phyloP scores from a whole-genome alignment of 108 stramenopile species.

The Thalassiosira profunda region DNA sequence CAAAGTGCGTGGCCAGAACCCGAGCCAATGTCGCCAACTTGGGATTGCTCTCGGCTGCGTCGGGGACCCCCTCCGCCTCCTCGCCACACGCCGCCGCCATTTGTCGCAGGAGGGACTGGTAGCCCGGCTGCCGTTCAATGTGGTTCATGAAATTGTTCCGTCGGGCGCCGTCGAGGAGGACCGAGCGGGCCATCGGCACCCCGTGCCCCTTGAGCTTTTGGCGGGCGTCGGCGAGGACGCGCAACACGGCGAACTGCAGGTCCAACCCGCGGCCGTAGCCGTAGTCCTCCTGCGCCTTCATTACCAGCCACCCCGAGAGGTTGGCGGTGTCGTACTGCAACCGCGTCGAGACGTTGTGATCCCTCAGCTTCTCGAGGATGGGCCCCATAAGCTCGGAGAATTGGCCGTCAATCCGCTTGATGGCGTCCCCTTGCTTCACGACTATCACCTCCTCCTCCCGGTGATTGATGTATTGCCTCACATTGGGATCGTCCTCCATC shows the following conservation, averaged over 20 bases:
- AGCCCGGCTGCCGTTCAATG: conserved; percentile 41
- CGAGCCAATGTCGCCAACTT: conserved; percentile 82
- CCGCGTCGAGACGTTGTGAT: conserved; percentile 29
- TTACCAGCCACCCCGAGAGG: conserved; percentile 52
- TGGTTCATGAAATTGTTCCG: conserved; percentile 24
- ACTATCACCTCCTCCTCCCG: conserved; percentile 70
- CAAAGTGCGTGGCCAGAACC: conserved; percentile 84
- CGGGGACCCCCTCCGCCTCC: conserved; percentile 1
- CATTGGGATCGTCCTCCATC: conserved; percentile 83
- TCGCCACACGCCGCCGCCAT: conserved; percentile 47
- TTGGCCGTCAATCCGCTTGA: conserved; percentile 50
- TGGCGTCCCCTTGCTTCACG: conserved; percentile 49
- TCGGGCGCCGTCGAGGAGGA: conserved; percentile 43
- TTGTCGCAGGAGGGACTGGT: conserved; percentile 42
- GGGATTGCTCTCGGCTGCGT: conserved; percentile 64
- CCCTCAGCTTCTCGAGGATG: conserved; percentile 48
- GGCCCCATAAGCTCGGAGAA: conserved; percentile 64
- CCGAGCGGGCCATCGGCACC: conserved; percentile 53
- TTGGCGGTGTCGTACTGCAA: conserved; percentile 38
- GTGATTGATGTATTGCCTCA: conserved; percentile 81
- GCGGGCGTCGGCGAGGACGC: conserved; percentile 54
- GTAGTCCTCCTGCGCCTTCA: conserved; percentile 52
- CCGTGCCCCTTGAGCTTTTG: conserved; percentile 52
- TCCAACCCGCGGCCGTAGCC: conserved; percentile 24
- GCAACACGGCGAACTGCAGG: conserved; percentile 48